phyloP scores from a whole-genome alignment of 805 yeast species.

The Candida nanaspora region DNA sequence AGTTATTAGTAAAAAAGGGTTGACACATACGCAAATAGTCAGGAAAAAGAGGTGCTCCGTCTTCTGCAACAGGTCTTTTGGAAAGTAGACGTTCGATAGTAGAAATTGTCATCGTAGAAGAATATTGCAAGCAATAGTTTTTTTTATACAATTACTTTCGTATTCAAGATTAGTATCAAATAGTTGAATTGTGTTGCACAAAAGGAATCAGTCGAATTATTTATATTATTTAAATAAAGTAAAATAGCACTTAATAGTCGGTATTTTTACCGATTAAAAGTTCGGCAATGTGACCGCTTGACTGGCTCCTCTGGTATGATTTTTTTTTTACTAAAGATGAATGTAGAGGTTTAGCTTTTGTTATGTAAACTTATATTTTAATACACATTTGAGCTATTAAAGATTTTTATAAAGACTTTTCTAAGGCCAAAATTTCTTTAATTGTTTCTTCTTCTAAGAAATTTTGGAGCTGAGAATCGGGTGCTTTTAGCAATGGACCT shows the following conservation, averaged over 20 bases:
- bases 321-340: too few species aligned
- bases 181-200: too few species aligned
- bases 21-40: constrained; percentile 10
- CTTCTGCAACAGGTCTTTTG: constrained; percentile 6
- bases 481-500: constrained; percentile 8
- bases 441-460: constrained; percentile 5
- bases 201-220: too few species aligned
- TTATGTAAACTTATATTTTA: too few species aligned
- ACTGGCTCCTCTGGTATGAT: too few species aligned
- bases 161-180: background rate
- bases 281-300: too few species aligned
- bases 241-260: too few species aligned
- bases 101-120: constrained; percentile 2
- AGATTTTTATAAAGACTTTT: background rate
- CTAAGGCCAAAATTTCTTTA: constrained; percentile 5
- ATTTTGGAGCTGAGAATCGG: background rate
- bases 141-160: background rate
- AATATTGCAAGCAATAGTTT: too few species aligned
- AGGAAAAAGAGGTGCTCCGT: constrained; percentile 9
- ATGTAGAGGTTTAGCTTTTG: too few species aligned
- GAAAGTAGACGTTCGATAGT: constrained; percentile 3
- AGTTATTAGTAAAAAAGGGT: background rate
- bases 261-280: too few species aligned
- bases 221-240: too few species aligned
- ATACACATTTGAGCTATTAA: background rate